Conservation (phyloP, 2,329 filamentous ascomycete species). For the Rutstroemia sydowiana region DNA sequence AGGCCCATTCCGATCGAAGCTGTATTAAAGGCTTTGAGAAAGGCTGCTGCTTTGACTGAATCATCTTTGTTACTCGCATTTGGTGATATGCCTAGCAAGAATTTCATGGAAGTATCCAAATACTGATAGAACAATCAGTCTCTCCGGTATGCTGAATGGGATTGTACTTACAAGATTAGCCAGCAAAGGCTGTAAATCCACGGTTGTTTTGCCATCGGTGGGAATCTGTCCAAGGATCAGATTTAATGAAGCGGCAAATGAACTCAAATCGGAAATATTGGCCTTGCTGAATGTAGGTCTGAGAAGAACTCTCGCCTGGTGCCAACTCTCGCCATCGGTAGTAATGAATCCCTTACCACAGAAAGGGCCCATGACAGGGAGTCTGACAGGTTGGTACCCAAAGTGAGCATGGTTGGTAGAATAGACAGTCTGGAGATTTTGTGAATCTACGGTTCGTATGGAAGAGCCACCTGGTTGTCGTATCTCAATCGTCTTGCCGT, state of each 20-base stretch:
- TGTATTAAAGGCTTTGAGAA: neutral
- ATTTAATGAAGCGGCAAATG: neutral
- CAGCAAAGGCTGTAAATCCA: neutral
- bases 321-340: neutral
- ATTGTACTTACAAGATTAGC: neutral
- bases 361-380: conserved; percentile 1
- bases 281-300: neutral
- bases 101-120: neutral
- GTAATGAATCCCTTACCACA: neutral
- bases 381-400: neutral
- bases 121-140: neutral
- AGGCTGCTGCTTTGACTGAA: neutral
- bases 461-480: neutral
- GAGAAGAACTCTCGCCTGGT: neutral
- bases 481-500: neutral
- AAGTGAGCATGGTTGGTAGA: conserved; percentile 1
- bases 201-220: neutral
- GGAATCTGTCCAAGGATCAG: neutral
- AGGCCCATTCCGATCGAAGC: conserved; percentile 1
- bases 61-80: neutral
- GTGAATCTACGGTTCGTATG: neutral
- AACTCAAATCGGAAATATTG: neutral
- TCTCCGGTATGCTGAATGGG: neutral
- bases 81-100: neutral
- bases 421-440: neutral